Evolutionary conservation across 208 protist genomes (phyloP).

Genomic region (Leishmania lainsoni): DNA sequence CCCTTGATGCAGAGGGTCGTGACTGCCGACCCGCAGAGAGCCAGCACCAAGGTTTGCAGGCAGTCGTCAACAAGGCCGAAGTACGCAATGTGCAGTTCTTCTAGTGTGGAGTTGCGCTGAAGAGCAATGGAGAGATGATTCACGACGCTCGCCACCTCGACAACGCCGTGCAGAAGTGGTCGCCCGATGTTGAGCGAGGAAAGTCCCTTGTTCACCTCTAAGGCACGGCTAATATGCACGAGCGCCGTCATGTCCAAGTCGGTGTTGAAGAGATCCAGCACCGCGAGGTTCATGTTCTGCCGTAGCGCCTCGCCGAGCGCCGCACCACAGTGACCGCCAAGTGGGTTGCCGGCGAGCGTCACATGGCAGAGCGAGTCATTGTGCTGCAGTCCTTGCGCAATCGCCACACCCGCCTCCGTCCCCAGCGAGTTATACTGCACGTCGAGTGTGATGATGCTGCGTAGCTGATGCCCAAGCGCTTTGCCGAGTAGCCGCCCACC

Average conservation of each 20-base stretch:
- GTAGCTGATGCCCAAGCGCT: conserved; percentile 35
- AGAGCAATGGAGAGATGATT: conserved; percentile 62
- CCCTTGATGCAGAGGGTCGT: conserved; percentile 48
- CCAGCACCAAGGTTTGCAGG: conserved; percentile 46
- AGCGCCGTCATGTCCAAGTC: conserved; percentile 64
- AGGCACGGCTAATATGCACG: conserved; percentile 42
- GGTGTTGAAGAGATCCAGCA: conserved; percentile 60
- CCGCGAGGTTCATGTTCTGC: conserved; percentile 32
- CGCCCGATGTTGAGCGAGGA: conserved; percentile 63
- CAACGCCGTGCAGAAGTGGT: conserved; percentile 55
- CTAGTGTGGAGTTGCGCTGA: conserved; percentile 47
- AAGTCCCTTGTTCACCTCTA: conserved; percentile 51
- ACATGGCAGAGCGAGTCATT: conserved; percentile 40
- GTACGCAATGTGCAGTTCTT: conserved; percentile 49
- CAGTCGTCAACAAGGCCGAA: conserved; percentile 59
- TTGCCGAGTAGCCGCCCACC: conserved; percentile 51
- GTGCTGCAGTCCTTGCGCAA: conserved; percentile 34
- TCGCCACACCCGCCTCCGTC: conserved; percentile 38
- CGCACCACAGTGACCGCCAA: conserved; percentile 45
- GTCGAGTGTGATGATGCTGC: conserved; percentile 51
- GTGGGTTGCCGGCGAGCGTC: conserved; percentile 54
- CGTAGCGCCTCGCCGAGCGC: conserved; percentile 44
- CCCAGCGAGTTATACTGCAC: conserved; percentile 67
- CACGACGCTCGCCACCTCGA: conserved; percentile 71
- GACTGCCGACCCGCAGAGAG: conserved; percentile 53